Conservation (phyloP, 352 stramenopile genomes). For the Phytophthora podocarpi region DNA sequence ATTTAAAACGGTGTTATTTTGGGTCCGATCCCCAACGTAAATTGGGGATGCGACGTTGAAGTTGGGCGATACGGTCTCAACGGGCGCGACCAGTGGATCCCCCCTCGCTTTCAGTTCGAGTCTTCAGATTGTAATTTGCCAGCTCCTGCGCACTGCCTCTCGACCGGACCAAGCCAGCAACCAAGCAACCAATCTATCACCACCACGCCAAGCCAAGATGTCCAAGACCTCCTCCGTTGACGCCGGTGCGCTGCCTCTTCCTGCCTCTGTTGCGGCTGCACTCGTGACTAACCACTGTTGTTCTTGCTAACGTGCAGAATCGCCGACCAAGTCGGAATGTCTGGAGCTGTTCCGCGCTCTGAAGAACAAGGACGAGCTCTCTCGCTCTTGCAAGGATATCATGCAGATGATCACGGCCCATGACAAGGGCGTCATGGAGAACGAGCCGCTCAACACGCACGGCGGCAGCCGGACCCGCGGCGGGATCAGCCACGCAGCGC, state of each 20-base stretch:
- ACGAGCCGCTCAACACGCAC: slow-evolving; percentile 67
- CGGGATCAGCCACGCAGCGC: slow-evolving; percentile 72
- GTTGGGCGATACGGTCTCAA: slow-evolving; percentile 14
- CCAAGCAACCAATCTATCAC: background rate
- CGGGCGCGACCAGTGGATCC: slow-evolving; percentile 1
- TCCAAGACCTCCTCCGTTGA: slow-evolving; percentile 50
- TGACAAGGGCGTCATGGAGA: slow-evolving; percentile 72
- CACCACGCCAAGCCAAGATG: no score
- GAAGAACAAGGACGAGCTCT: slow-evolving; percentile 86
- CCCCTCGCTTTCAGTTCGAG: no score
- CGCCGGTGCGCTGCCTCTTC: slow-evolving; percentile 25
- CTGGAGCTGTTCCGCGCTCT: slow-evolving; percentile 72
- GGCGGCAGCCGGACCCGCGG: slow-evolving; percentile 63
- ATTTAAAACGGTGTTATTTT: background rate
- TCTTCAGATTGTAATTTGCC: slow-evolving; percentile 41
- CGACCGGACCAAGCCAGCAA: slow-evolving; percentile 14
- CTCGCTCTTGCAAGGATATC: slow-evolving; percentile 71
- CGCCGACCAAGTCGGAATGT: slow-evolving; percentile 55
- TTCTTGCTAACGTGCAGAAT: slow-evolving; percentile 19
- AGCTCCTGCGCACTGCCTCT: slow-evolving; percentile 27
- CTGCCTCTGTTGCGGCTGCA: background rate
- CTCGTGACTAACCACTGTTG: background rate
- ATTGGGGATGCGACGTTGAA: slow-evolving; percentile 26
- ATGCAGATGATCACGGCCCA: slow-evolving; percentile 71
- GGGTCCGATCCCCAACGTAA: background rate